Percentiles rank a stretch among this genome's conserved stretches.
These are phyloP conservation scores for Arctium minus DNA, from an alignment of 129 eudicot genomes.

Conservation along the genomic window DNA sequence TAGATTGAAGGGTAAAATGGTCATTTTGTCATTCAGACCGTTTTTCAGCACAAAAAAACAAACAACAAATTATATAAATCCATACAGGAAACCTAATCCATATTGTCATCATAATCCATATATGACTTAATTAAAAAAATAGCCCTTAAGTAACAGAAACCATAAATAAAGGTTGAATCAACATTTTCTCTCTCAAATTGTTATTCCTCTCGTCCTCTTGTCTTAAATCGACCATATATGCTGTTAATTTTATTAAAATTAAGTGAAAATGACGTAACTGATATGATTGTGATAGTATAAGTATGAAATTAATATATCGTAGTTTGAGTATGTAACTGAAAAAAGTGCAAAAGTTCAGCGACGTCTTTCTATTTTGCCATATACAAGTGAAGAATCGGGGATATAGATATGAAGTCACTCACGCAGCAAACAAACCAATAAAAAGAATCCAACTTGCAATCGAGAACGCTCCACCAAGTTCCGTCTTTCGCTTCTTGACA, in stretches of 20 bases:
- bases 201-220: background rate
- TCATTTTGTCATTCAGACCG: background rate
- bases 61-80: background rate
- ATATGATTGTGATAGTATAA: background rate
- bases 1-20: background rate
- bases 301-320: background rate
- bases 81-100: background rate
- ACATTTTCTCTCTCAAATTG: background rate
- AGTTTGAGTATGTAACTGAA: background rate
- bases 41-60: too few relatives aligned
- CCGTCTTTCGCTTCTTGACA: conserved; percentile 85
- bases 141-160: background rate
- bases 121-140: background rate
- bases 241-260: background rate
- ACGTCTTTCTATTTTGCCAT: background rate
- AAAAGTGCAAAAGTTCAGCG: background rate
- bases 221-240: background rate
- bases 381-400: conserved; percentile 8
- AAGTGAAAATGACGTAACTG: background rate
- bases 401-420: conserved; percentile 37
- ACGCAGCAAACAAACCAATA: conserved; percentile 86
- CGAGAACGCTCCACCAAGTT: conserved; percentile 97
- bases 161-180: background rate
- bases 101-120: background rate
- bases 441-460: conserved; percentile 94